Evolutionary conservation across 176 grass and related monocot genomes (phyloP).

Genomic region (Aegilops tauschii): DNA sequence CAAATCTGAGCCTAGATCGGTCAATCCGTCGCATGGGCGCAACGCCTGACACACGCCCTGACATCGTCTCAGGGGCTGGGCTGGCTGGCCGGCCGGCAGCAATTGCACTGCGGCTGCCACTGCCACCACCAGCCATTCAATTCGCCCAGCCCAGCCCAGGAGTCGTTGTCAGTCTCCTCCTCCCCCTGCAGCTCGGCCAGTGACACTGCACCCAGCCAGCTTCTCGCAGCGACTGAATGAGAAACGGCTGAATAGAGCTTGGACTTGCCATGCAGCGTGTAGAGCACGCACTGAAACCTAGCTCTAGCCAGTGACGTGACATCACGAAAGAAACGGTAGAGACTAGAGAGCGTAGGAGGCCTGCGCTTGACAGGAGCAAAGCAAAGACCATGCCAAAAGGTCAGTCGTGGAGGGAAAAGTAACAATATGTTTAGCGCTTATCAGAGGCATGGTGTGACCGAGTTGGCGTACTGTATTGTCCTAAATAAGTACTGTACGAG

Average conservation of each 20-base stretch:
- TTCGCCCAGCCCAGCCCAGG: not conserved
- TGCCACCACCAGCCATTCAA: not conserved
- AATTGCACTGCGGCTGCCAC: not conserved
- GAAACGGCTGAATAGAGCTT: not conserved
- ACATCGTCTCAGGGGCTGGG: slow-evolving; percentile 16
- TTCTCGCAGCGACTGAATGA: not conserved
- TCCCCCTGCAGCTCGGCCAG: not conserved
- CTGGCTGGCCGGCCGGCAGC: not conserved
- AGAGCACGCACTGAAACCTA: slow-evolving; percentile 2
- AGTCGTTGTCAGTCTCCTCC: not conserved
- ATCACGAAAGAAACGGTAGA: not conserved
- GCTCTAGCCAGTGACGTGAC: not conserved
- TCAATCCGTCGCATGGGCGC: slow-evolving; percentile 1
- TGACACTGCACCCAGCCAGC: not conserved
- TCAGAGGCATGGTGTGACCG: not conserved
- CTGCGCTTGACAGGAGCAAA: not conserved
- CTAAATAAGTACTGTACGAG: not conserved
- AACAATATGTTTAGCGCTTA: not conserved
- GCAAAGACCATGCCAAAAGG: not conserved
- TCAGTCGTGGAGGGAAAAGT: not conserved
- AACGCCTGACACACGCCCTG: slow-evolving; percentile 20
- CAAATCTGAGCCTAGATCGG: slow-evolving; percentile 21
- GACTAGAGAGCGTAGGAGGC: not conserved
- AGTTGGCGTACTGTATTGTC: not conserved
- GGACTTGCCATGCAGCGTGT: not conserved